Evolutionary conservation across 2,329 filamentous ascomycete genomes (phyloP), one percentile per base, ranked within the genome.

Genomic region (Verticillium longisporum): DNA sequence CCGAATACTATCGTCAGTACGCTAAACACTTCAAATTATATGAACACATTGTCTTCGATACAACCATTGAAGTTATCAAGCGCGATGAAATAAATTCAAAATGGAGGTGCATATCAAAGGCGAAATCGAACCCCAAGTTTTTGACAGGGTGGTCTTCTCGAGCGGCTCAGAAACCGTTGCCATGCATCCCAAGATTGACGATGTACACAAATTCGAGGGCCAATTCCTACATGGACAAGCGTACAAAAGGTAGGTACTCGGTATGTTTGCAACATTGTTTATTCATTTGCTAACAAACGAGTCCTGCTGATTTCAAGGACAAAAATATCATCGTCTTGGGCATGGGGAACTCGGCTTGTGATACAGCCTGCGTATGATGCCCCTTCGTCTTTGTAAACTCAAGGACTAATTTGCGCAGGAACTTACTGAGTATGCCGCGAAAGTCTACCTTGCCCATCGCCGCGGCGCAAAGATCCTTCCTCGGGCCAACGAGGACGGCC

Each of bases 341-440:
- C 6, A 65, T 69, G 53, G 70, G 69, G 2, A 71, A 70, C 53
- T 68, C 70, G 1, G 67, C 68, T 3, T 63, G 60, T 32, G 70
- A 71, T 37, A 66, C 64, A 13, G 67, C 65, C 1, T 63, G 66
- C 3, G 68, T 68, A 61, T 10, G n/a, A 6, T 10, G 10, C 26
- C 56, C 3, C 7, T 6, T 18, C 9, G 36, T 18, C 2, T 45
- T 9, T 6, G 4, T 4, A 37, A 59, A 6, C 7, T 10, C 14
- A 11, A 4, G 5, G 3, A 56, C 18, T 62, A 11, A 66, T 55
- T 18, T 10, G 1, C 32, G 4, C 6, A 67, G 66, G 67, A 71
- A 37, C 60, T 69, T 0, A 55, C 61, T 10, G 55, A 60, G 2
- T 38, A 64, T 45, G 63, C 66, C 4, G 63, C 63, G 10, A 65